phyloP scores from a whole-genome alignment of 1,284 basidiomycete species.

The Sporisorium graminicola region DNA sequence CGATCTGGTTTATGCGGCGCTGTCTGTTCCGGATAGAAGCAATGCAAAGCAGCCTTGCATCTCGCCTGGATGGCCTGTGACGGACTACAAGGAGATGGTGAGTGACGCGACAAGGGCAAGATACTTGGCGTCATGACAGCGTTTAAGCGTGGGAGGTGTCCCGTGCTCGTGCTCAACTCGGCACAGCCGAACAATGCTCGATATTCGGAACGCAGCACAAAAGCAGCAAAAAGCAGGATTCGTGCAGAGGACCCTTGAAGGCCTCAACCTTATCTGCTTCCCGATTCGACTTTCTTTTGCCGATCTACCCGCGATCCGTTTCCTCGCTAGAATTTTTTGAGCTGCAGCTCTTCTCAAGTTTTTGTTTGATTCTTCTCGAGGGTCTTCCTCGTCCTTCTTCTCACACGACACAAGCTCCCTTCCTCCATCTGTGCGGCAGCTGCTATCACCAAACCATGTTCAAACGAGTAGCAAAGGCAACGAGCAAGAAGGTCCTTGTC shows the following conservation, averaged over 20 bases:
- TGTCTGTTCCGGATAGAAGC: not conserved
- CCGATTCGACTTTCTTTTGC: not conserved
- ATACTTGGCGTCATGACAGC: not conserved
- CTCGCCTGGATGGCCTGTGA: not conserved
- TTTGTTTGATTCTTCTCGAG: slow-evolving; percentile 15
- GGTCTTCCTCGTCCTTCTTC: not conserved
- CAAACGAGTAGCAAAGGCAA: slow-evolving; percentile 48
- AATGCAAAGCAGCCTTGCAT: not conserved
- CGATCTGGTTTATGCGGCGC: not conserved
- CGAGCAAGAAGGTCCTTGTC: slow-evolving; percentile 25
- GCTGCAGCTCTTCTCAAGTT: slow-evolving; percentile 13
- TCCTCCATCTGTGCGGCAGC: not conserved
- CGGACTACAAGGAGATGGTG: not conserved
- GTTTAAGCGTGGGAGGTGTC: not conserved
- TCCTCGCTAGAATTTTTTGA: slow-evolving; percentile 1
- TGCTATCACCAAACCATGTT: slow-evolving; percentile 26
- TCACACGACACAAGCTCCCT: not conserved
- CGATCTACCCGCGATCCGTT: not conserved
- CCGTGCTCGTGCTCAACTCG: no score
- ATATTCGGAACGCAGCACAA: not conserved
- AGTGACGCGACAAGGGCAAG: not conserved
- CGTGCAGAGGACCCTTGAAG: not conserved
- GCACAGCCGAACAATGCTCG: no score
- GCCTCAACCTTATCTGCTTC: slow-evolving; percentile 20
- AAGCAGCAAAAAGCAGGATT: not conserved